These are phyloP conservation scores for Leishmania lainsoni DNA, from an alignment of 208 protist species.

Conservation along the genomic window DNA sequence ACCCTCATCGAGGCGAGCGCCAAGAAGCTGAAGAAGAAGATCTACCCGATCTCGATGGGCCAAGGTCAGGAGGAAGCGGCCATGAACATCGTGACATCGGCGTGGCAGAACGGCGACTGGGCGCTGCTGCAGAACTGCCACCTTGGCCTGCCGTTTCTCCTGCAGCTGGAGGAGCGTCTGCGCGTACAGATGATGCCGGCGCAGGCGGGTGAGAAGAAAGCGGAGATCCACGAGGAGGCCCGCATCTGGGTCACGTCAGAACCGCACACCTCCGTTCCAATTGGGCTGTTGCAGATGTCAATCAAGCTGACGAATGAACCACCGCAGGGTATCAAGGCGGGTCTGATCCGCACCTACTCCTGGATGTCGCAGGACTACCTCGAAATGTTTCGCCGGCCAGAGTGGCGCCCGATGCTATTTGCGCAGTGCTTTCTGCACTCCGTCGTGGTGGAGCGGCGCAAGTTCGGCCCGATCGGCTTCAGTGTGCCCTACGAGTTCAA, in stretches of 20 bases:
- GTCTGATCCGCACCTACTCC: conserved; percentile 95
- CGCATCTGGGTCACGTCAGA: conserved; percentile 97
- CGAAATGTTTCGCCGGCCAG: conserved; percentile 94
- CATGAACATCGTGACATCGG: conserved; percentile 87
- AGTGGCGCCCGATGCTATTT: conserved; percentile 97
- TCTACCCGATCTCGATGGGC: conserved; percentile 98
- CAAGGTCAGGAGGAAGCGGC: conserved; percentile 97
- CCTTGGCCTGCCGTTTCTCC: conserved; percentile 92
- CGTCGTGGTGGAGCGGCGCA: conserved; percentile 96
- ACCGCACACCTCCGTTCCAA: conserved; percentile 94
- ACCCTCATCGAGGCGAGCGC: conserved; percentile 93
- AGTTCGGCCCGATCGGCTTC: conserved; percentile 99
- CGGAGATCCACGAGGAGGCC: conserved; percentile 92
- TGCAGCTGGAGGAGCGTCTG: conserved; percentile 91
- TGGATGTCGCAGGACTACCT: conserved; percentile 97
- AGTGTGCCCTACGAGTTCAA: conserved; percentile 99
- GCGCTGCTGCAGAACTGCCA: conserved; percentile 98
- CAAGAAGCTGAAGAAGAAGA: conserved; percentile 96
- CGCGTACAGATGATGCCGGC: conserved; percentile 76
- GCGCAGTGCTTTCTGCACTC: conserved; percentile 97
- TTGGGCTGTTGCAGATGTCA: conserved; percentile 96
- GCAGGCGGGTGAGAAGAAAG: conserved; percentile 73
- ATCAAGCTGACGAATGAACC: conserved; percentile 99
- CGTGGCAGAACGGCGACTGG: conserved; percentile 94
- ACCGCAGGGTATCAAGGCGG: conserved; percentile 96